Evolutionary conservation across 495 filamentous ascomycete genomes (phyloP).

Genomic region (Cercophora newfieldiana): DNA sequence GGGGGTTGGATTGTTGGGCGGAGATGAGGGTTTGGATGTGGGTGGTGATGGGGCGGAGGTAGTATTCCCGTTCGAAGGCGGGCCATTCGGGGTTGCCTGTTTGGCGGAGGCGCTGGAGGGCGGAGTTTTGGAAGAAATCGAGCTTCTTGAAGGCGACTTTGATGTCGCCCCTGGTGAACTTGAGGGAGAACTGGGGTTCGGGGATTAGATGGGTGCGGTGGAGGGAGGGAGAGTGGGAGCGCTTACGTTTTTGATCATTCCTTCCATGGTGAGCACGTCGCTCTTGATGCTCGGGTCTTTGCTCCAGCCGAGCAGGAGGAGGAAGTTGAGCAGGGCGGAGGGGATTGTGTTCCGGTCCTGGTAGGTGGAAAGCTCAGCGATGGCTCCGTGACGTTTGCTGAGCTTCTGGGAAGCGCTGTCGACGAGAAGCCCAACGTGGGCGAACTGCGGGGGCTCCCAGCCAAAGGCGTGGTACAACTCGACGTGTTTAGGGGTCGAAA

Average conservation of each 20-base stretch:
- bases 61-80: slow-evolving; percentile 16
- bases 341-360: slow-evolving; percentile 69
- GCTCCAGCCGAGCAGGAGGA: slow-evolving; percentile 83
- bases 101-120: slow-evolving; percentile 45
- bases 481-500: slow-evolving; percentile 87
- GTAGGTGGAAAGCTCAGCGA: slow-evolving; percentile 69
- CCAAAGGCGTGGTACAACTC: slow-evolving; percentile 84
- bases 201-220: neutral
- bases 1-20: neutral
- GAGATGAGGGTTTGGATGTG: slow-evolving; percentile 1
- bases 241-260: slow-evolving; percentile 67
- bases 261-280: slow-evolving; percentile 69
- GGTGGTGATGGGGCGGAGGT: slow-evolving; percentile 19
- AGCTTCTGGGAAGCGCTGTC: slow-evolving; percentile 83
- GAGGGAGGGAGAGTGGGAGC: neutral
- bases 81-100: neutral
- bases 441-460: slow-evolving; percentile 82
- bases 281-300: slow-evolving; percentile 34
- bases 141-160: slow-evolving; percentile 80
- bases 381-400: slow-evolving; percentile 80
- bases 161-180: slow-evolving; percentile 89
- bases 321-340: slow-evolving; percentile 76
- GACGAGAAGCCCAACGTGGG: slow-evolving; percentile 83
- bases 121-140: slow-evolving; percentile 72
- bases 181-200: slow-evolving; percentile 63